Evolutionary conservation across 2,329 filamentous ascomycete species (phyloP), one percentile per base, ranked within the genome.

Genomic region (Chrysoporthe puriensis): DNA sequence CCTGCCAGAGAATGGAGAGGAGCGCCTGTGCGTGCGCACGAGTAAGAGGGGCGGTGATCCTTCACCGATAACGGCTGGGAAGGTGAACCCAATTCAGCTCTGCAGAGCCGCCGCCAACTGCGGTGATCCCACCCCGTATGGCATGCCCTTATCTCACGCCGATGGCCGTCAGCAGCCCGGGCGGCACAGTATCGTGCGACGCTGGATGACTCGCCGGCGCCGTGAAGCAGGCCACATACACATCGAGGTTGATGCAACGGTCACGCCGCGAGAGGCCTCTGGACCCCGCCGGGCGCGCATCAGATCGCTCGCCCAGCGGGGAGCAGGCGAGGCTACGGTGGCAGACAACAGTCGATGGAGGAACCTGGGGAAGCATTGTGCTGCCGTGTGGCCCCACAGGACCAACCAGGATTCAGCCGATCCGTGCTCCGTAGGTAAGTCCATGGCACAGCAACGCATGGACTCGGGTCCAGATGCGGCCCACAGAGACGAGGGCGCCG

Each of bases 401-500:
- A 54, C 11, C 50, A 54, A 26, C 21, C 21, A 34, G 21, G 26
- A 32, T 26, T 32, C 50, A 54, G 50, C 50, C 50, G 50, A 54
- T 54, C 26, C 50, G 32, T 54, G 50, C 50, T 54, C 50, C 50
- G 26, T 54, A 32, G 6, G 9, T 40, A 9, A 6, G 9, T 40
- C 6, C 36, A 40, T 40, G 9, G 36, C 36, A 40, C 36, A 7
- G 50, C 32, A 54, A 34, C 21, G 50, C 21, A 16, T 54, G 26
- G 50, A 54, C 50, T 54, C 50, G 14, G 50, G 50, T 34, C 50
- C 50, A 54, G 50, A 54, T 4, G 50, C 50, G 50, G 21, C 50
- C 50, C 50, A 54, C 50, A 54, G 26, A 14, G 21, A 54, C 50
- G 32, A 16, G 50, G 26, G 50, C 50, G 32, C 21, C 21, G 32